phyloP scores from a whole-genome alignment of 1,139 yeast species.

The Chernovozyma aurita region DNA sequence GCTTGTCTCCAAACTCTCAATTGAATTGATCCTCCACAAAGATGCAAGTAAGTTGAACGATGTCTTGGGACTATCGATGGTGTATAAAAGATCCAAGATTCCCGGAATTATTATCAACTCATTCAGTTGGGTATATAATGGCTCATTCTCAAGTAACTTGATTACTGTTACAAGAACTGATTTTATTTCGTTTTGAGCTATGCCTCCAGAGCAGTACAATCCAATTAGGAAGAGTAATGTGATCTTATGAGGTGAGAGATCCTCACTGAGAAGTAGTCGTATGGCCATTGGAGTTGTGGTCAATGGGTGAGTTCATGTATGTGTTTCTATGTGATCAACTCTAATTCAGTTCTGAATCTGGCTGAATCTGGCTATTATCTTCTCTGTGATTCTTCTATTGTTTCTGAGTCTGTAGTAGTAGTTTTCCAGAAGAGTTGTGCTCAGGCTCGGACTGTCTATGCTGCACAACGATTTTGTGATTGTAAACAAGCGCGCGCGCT shows the following conservation, averaged over 20 bases:
- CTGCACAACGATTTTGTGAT: no score
- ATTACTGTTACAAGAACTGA: conserved; percentile 16
- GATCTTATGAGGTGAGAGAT: conserved; percentile 32
- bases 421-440: no score
- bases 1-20: conserved; percentile 28
- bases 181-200: conserved; percentile 12
- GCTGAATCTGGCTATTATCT: no score
- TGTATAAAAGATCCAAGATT: conserved; percentile 19
- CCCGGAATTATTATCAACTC: conserved; percentile 25
- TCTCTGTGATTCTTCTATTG: no score
- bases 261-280: conserved; percentile 16
- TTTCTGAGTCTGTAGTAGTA: no score
- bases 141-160: conserved; percentile 22
- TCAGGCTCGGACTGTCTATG: no score
- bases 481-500: no score
- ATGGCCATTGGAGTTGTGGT: conserved; percentile 1
- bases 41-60: conserved; percentile 10
- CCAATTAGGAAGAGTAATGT: conserved; percentile 22
- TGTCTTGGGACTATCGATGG: conserved; percentile 4
- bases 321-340: no score
- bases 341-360: no score
- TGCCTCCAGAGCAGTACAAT: conserved; percentile 17
- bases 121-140: conserved; percentile 18
- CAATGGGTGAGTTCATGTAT: conserved; percentile 1
- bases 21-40: conserved; percentile 31